A percentile compares a stretch with the other conserved stretches of the same genome.
Conservation (phyloP, 805 yeast genomes). For the Wickerhamomyces rabaulensis region DNA sequence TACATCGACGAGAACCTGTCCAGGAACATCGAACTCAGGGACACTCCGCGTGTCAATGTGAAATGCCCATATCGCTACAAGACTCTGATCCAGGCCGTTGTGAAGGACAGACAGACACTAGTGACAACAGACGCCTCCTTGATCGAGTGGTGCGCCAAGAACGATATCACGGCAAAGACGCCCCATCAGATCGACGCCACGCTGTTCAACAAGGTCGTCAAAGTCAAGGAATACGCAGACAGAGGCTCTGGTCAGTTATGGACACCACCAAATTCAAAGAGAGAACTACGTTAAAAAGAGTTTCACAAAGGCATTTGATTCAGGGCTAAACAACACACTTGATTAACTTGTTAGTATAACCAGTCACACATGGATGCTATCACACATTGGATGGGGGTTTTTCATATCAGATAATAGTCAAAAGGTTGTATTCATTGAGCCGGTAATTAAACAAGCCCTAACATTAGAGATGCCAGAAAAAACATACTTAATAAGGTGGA, state of each 20-base stretch:
- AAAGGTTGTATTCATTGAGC: slow-evolving; percentile 74
- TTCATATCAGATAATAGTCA: slow-evolving; percentile 56
- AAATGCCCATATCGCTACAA: not conserved
- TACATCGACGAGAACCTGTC: not conserved
- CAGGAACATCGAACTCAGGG: not conserved
- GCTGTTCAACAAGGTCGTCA: not conserved
- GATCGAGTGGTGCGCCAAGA: not conserved
- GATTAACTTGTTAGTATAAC: no score
- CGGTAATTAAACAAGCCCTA: slow-evolving; percentile 56
- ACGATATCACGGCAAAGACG: not conserved
- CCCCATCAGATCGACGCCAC: not conserved
- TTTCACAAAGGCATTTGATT: no score
- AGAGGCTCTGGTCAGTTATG: not conserved
- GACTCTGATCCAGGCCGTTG: not conserved
- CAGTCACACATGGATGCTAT: not conserved
- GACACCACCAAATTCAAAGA: no score
- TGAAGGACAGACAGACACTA: not conserved
- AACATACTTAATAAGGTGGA: slow-evolving; percentile 29
- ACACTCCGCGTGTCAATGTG: not conserved
- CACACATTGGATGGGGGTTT: not conserved
- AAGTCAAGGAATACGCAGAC: not conserved
- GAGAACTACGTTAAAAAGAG: no score
- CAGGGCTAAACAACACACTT: no score
- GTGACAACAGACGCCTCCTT: not conserved
- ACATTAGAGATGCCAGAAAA: slow-evolving; percentile 95